These are phyloP conservation scores for Lojkania enalia DNA, from an alignment of 2,329 filamentous ascomycete species.

Conservation along the genomic window DNA sequence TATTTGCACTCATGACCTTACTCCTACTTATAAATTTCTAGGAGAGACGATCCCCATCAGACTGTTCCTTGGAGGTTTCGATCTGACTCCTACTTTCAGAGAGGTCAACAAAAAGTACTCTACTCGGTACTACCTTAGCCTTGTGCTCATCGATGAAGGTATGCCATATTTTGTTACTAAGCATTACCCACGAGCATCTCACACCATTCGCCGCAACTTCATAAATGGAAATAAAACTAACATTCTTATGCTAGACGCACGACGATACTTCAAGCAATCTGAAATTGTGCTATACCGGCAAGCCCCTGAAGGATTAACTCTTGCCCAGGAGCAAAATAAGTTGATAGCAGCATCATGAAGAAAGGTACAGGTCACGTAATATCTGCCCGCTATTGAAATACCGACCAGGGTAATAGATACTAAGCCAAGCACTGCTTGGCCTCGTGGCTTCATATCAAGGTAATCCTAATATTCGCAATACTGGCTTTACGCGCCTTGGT, in stretches of 20 bases:
- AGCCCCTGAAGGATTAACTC: constrained; percentile 54
- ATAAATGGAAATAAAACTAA: no score
- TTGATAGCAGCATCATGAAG: constrained; percentile 43
- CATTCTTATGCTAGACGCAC: constrained; percentile 87
- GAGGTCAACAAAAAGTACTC: constrained; percentile 99
- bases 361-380: neutral
- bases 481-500: neutral
- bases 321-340: constrained; percentile 54
- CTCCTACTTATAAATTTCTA: constrained; percentile 38
- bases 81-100: constrained; percentile 95
- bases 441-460: constrained; percentile 5
- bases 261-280: constrained; percentile 98
- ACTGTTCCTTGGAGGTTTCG: constrained; percentile 95
- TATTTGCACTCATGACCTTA: neutral
- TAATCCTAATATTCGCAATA: neutral
- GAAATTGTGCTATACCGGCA: constrained; percentile 97
- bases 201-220: no score
- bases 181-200: neutral
- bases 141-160: constrained; percentile 96
- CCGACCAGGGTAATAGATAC: neutral
- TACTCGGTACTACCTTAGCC: constrained; percentile 92
- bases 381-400: neutral
- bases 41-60: constrained; percentile 93
- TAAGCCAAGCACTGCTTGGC: constrained; percentile 10
- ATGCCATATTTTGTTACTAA: constrained; percentile 19